Evolutionary conservation across 768 basidiomycete genomes (phyloP), one percentile per base, ranked within the genome.

Genomic region (Serpula lacrymans): DNA sequence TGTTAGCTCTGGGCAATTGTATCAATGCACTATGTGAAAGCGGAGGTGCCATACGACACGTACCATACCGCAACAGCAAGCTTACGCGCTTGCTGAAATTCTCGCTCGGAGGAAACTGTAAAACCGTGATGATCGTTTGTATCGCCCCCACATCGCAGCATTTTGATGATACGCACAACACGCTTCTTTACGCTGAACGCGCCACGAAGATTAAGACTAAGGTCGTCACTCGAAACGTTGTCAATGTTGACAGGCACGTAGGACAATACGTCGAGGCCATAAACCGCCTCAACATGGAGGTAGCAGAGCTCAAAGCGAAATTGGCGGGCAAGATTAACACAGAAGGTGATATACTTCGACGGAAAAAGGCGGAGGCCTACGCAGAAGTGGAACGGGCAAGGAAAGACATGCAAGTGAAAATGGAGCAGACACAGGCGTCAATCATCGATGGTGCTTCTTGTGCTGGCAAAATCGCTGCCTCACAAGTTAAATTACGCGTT

Each of bases 111-210:
- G 96, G 96, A 5, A 98, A 98, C 63, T 99, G 96, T 77, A 91
- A 95, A 67, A 99, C 96, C 1, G 93, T 96, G 57, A 99, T 98
- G 96, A 91, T 97, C 48, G 95, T 98, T 46, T 98, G 96, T 59
- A 74, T 99, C 34, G 93, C 93, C 1, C 96, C 96, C 2, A 92
- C 93, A 4, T 93, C 92, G 26, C 78, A 78, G 26, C 93, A 99
- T 65, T 96, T 97, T 60, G 96, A 98, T 57, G 96, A 99, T 60
- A 98, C 96, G 23, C 92, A 96, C 60, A 99, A 99, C 59, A 98
- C 96, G 2, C 83, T 99, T 34, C 72, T 96, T 46, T 99, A 98
- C 62, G 96, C 96, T 17, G 94, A 99, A 53, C 86, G 94, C 33
- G 95, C 96, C 20, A 96, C 96, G 44, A 91, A 93, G 70, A 97